Evolutionary conservation across 768 basidiomycete genomes (phyloP).

Genomic region (Naganishia randhawae): DNA sequence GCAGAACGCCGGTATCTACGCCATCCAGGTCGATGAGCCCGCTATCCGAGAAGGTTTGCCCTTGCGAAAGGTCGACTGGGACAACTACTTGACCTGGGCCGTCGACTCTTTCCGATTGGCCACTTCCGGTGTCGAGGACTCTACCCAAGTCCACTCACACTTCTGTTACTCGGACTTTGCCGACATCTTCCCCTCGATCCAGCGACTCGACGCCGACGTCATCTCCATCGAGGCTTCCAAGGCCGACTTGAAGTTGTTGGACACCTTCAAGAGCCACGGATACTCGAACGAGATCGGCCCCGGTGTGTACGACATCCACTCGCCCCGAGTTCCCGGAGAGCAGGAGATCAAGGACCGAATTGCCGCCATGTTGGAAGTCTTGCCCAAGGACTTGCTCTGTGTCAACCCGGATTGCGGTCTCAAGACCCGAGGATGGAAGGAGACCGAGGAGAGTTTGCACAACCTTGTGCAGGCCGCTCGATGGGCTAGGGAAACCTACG

Average conservation of each 20-base stretch:
- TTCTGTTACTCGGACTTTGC: constrained; percentile 78
- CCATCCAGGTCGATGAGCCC: constrained; percentile 99
- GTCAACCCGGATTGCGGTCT: constrained; percentile 98
- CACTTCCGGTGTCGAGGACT: constrained; percentile 89
- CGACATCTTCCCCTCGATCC: constrained; percentile 96
- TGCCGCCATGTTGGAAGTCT: constrained; percentile 72
- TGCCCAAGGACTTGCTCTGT: constrained; percentile 75
- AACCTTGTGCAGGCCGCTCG: constrained; percentile 88
- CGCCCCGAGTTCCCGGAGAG: constrained; percentile 89
- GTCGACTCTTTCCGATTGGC: constrained; percentile 98
- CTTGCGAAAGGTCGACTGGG: constrained; percentile 93
- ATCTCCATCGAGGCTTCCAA: constrained; percentile 98
- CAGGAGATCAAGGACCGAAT: constrained; percentile 94
- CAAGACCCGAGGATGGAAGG: constrained; percentile 98
- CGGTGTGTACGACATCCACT: constrained; percentile 99
- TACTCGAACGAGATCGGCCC: constrained; percentile 98
- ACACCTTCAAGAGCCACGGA: constrained; percentile 88
- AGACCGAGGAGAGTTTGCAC: constrained; percentile 82
- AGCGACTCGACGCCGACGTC: constrained; percentile 94
- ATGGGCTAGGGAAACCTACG: constrained; percentile 82
- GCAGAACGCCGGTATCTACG: constrained; percentile 90
- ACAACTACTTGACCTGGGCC: constrained; percentile 92
- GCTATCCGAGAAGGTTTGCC: constrained; percentile 99
- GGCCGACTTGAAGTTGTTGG: constrained; percentile 94
- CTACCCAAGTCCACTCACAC: constrained; percentile 94